Conservation (phyloP, 1,139 yeast species). For the Meyerozyma carpophila region DNA sequence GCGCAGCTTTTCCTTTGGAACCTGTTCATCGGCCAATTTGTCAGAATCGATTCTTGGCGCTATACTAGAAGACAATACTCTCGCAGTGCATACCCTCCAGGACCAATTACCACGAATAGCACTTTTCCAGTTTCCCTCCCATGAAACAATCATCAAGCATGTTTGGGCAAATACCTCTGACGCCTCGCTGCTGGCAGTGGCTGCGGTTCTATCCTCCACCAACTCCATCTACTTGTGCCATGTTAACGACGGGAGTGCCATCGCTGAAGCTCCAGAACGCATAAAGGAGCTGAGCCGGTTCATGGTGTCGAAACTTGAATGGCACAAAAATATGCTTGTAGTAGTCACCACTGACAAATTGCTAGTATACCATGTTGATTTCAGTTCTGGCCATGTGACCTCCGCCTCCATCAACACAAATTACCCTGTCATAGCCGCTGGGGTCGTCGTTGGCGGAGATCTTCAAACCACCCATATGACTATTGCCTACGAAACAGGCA, state of each 20-base stretch:
- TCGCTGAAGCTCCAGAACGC: not conserved
- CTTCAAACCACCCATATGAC: not conserved
- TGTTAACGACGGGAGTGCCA: not conserved
- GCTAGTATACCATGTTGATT: constrained; percentile 1
- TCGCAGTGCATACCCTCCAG: not conserved
- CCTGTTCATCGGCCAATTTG: not conserved
- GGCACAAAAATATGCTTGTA: constrained; percentile 4
- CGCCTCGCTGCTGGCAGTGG: not conserved
- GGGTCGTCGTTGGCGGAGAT: not conserved
- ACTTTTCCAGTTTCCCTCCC: not conserved
- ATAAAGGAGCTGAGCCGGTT: constrained; percentile 4
- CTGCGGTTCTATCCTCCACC: not conserved
- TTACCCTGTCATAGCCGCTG: not conserved
- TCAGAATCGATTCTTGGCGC: not conserved
- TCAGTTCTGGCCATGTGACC: not conserved
- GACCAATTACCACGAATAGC: not conserved
- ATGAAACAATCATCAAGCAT: constrained; percentile 3
- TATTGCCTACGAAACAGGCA: constrained; percentile 26
- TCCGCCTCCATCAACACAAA: not conserved
- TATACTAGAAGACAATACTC: not conserved
- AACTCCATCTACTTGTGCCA: not conserved
- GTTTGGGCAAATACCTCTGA: not conserved
- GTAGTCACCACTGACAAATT: not conserved
- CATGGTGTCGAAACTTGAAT: constrained; percentile 6
- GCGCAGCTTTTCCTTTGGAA: not conserved